A percentile compares a stretch with the other conserved stretches of the same genome.
These are phyloP conservation scores for Neltuma alba DNA, from an alignment of 306 rosid genomes.

Conservation along the genomic window DNA sequence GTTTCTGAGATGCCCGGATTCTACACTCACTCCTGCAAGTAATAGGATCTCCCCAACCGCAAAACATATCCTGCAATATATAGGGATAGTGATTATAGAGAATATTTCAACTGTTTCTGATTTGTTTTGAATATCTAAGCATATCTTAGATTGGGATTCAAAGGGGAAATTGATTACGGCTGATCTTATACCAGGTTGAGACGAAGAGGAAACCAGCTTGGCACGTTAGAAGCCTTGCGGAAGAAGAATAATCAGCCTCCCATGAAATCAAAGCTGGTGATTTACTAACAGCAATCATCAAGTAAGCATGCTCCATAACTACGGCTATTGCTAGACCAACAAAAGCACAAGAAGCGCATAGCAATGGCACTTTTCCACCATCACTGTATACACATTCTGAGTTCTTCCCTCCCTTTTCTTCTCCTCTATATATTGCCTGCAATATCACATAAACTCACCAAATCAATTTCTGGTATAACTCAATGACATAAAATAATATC, in stretches of 20 bases:
- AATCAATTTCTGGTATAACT: neutral
- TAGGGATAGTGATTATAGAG: neutral
- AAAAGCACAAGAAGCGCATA: constrained; percentile 76
- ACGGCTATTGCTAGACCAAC: constrained; percentile 71
- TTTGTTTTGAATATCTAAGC: neutral
- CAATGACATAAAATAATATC: neutral
- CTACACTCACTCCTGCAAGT: constrained; percentile 73
- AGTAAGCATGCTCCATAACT: constrained; percentile 61
- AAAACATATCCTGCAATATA: constrained; percentile 72
- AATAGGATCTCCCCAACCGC: constrained; percentile 83
- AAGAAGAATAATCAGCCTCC: constrained; percentile 63
- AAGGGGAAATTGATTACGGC: neutral
- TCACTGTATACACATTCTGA: constrained; percentile 75
- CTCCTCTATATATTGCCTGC: constrained; percentile 58
- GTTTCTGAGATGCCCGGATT: constrained; percentile 81
- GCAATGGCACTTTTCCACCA: constrained; percentile 76
- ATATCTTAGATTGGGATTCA: neutral
- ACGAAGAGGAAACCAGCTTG: constrained; percentile 83
- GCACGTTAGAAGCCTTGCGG: constrained; percentile 61
- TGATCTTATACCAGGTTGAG: constrained; percentile 57
- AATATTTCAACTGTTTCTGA: neutral
- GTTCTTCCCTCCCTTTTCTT: constrained; percentile 39
- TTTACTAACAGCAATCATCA: constrained; percentile 77
- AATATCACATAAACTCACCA: neutral
- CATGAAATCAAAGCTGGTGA: constrained; percentile 58